Evolutionary conservation across 306 rosid species (phyloP).

Genomic region (Phaseolus lunatus): DNA sequence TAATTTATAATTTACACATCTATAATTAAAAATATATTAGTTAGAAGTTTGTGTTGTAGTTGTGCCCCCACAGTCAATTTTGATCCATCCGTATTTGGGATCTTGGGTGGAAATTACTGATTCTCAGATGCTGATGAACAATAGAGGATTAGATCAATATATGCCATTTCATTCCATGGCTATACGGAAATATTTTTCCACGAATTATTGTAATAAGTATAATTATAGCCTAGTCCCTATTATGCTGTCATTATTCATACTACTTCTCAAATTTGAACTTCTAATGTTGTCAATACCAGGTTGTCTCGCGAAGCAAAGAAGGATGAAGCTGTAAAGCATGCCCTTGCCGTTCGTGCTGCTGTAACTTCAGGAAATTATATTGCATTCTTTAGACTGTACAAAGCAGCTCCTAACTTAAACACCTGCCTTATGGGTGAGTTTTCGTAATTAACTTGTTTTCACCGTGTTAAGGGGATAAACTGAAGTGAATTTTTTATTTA

Average conservation of each 20-base stretch:
- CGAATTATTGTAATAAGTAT: background rate
- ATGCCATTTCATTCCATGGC: background rate
- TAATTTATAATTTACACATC: too few species aligned
- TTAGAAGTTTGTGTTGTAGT: too few species aligned
- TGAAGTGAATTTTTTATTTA: background rate
- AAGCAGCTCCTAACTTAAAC: slow-evolving; percentile 84
- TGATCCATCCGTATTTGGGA: background rate
- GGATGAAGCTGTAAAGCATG: slow-evolving; percentile 88
- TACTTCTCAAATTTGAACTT: slow-evolving; percentile 27
- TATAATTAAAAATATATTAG: too few species aligned
- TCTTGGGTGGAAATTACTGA: background rate
- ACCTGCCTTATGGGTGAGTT: slow-evolving; percentile 93
- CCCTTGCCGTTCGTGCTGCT: slow-evolving; percentile 93
- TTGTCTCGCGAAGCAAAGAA: slow-evolving; percentile 76
- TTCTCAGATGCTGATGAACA: slow-evolving; percentile 4
- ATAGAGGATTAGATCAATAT: slow-evolving; percentile 16
- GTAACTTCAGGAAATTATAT: slow-evolving; percentile 94
- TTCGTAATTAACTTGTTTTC: slow-evolving; percentile 6
- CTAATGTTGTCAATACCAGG: slow-evolving; percentile 55
- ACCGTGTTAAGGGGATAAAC: background rate
- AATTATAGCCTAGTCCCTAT: background rate
- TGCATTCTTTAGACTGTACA: slow-evolving; percentile 84
- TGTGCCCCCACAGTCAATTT: too few species aligned
- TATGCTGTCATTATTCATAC: background rate
- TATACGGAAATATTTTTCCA: slow-evolving; percentile 15